Conservation (phyloP, 2,329 filamentous ascomycete species). For the Xylariaceae sp. region DNA sequence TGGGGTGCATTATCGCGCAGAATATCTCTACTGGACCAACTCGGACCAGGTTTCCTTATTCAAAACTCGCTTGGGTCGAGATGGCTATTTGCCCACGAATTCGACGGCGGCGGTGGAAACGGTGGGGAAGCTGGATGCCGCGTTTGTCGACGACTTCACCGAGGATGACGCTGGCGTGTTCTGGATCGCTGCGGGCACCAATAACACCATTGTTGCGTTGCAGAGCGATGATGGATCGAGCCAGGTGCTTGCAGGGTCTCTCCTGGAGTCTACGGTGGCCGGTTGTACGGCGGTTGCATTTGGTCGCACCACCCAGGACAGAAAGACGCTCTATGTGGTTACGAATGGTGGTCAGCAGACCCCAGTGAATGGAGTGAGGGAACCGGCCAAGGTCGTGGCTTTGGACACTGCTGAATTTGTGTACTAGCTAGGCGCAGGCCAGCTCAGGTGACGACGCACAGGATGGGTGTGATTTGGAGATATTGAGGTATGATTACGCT, state of each 20-base stretch:
- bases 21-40: constrained; percentile 29
- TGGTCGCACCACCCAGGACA: constrained; percentile 18
- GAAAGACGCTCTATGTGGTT: constrained; percentile 22
- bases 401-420: constrained; percentile 18
- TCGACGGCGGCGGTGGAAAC: constrained; percentile 14
- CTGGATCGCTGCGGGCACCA: constrained; percentile 20
- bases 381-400: constrained; percentile 28
- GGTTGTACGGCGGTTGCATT: constrained; percentile 22
- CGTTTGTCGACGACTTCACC: constrained; percentile 27
- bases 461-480: background rate
- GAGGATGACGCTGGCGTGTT: constrained; percentile 18
- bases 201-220: constrained; percentile 21
- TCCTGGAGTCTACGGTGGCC: constrained; percentile 16
- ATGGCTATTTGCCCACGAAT: constrained; percentile 16
- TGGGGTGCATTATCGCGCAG: constrained; percentile 25
- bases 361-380: constrained; percentile 22
- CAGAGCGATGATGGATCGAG: constrained; percentile 7
- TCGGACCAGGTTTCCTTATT: constrained; percentile 19
- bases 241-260: constrained; percentile 17
- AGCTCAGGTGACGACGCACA: background rate
- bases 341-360: constrained; percentile 21
- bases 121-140: constrained; percentile 16
- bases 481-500: no score
- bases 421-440: background rate
- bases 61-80: constrained; percentile 12